Base-by-base conservation (phyloP, 805 yeast species). In the Metschnikowia kunwiensis region DNA sequence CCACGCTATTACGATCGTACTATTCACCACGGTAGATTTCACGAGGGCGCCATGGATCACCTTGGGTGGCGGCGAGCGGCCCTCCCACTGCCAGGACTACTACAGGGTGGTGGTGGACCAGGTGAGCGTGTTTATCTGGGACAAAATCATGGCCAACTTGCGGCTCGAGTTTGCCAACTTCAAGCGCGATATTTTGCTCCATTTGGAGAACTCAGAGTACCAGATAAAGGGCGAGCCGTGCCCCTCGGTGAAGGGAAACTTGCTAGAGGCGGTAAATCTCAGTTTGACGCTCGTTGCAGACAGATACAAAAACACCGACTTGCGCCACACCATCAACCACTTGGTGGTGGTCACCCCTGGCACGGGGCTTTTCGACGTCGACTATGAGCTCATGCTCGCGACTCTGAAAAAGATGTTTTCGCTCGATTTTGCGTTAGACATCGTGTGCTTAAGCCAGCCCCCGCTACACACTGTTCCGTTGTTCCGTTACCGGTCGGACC, bases 41-140 rank as follows among this genome's bases (percentile, higher is more conserved):
- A 72, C 75, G 8, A 60, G 52, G 42, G 57, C 64, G 5, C 72
- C 79, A 1, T 79, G 84, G 73, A 65, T 63, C 5, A 74, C 77
- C 2, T 61, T 82, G 18, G 75, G 75, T 25, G 78, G 77, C 12
- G 95, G 97, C 0, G 91, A 85, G 49, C 65, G 82, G 36, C 77
- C 84, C 7, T 64, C 72, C 28, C 76, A 79, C 26, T 72, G 88
- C 4, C 70, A 75, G 40, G 96, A 93, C 59, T 89, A 80, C 55
- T 93, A 82, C 58, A 68, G 97, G 32, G 95, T 93, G 18, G 98
- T 91, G 1, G 97, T 91, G 2, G 97, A 93, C 56, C 95, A 91
- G 57, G 94, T 87, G 13, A 86, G 82, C 51, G 85, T 88, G 30
- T 73, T 82, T 18, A 80, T 85, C 42, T 93, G 98, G 98, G 83